Conservation (phyloP, 129 eudicot genomes). For the Flaveria sonorensis region DNA sequence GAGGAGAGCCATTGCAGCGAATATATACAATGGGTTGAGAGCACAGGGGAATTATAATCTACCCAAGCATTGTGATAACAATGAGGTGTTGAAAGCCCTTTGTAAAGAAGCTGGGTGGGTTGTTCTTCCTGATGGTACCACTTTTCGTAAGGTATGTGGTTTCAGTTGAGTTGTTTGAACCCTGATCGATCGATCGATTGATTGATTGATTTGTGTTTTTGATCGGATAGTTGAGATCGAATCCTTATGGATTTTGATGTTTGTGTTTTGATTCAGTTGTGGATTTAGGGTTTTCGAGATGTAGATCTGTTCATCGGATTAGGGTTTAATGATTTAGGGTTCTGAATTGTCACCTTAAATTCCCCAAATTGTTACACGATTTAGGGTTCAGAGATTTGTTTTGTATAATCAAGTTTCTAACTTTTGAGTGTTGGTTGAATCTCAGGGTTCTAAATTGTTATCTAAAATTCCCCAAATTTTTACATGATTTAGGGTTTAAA, state of each 20-base stretch:
- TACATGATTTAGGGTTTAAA: constrained; percentile 1
- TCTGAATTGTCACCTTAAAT: background rate
- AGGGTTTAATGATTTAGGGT: background rate
- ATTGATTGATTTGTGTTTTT: no score
- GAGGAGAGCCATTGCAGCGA: constrained; percentile 86
- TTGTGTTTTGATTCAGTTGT: background rate
- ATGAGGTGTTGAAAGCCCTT: constrained; percentile 91
- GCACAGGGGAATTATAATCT: constrained; percentile 85
- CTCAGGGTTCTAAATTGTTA: constrained; percentile 58
- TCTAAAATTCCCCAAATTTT: background rate
- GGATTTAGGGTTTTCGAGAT: constrained; percentile 21
- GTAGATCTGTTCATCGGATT: constrained; percentile 2
- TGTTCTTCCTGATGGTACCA: constrained; percentile 97
- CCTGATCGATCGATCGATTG: background rate
- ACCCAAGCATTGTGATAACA: constrained; percentile 93
- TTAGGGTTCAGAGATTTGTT: background rate
- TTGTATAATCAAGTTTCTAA: constrained; percentile 21
- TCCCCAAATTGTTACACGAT: background rate
- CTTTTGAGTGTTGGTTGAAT: constrained; percentile 1
- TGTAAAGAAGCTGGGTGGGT: constrained; percentile 95
- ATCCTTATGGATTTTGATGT: background rate
- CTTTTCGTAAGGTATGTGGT: constrained; percentile 72
- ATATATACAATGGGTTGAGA: constrained; percentile 79
- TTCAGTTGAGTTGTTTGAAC: background rate
- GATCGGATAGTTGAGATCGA: background rate